Conservation (phyloP, 345 rosid species). For the Moricandia arvensis region DNA sequence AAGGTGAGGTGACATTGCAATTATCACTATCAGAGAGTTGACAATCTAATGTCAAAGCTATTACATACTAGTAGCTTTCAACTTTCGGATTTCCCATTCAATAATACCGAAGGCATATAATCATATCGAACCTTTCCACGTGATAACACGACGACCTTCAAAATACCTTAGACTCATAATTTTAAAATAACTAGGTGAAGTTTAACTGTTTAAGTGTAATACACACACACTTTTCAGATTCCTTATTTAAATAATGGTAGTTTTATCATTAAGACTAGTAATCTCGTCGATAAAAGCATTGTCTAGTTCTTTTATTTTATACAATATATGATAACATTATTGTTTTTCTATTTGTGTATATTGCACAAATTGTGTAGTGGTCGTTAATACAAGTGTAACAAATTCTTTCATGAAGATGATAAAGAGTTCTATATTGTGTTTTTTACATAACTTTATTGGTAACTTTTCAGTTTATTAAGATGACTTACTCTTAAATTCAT, state of each 20-base stretch:
- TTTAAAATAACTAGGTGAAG: neutral
- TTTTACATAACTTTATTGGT: too few relatives aligned
- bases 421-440: too few relatives aligned
- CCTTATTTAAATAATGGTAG: too few relatives aligned
- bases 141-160: neutral
- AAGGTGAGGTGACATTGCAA: conserved; percentile 5
- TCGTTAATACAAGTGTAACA: too few relatives aligned
- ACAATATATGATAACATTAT: neutral
- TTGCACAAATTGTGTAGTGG: too few relatives aligned
- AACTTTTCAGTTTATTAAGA: too few relatives aligned
- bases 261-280: too few relatives aligned
- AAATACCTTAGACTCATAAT: neutral
- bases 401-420: too few relatives aligned
- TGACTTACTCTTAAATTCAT: too few relatives aligned
- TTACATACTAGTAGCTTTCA: neutral
- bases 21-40: conserved; percentile 11
- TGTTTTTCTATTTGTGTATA: neutral
- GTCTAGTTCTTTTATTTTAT: neutral
- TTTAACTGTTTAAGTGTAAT: neutral
- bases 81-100: neutral
- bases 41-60: conserved; percentile 27
- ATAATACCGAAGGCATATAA: neutral
- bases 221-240: neutral
- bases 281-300: neutral
- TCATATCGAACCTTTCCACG: neutral